Percentiles rank a stretch among this genome's conserved stretches.
Evolutionary conservation across 257 asterid genomes (phyloP).

Genomic region (Solanum appendiculatum): DNA sequence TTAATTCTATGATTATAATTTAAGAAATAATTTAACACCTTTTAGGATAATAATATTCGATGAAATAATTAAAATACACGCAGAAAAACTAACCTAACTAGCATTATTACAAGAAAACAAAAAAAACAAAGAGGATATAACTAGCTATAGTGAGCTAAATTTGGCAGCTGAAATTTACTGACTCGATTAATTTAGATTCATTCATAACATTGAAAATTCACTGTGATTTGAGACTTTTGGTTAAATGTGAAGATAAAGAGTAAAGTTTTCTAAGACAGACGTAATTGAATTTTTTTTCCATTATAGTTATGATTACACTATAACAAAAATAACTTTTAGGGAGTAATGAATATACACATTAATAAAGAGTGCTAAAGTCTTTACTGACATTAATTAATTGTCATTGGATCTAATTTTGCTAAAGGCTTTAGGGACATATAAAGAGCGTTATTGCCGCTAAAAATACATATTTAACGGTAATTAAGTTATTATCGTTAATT

Average conservation of each 20-base stretch:
- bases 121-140: neutral
- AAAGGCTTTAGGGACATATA: too few relatives aligned
- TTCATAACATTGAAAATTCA: neutral
- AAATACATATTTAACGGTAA: too few relatives aligned
- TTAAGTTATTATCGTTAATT: too few relatives aligned
- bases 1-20: neutral
- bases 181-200: neutral
- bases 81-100: neutral
- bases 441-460: too few relatives aligned
- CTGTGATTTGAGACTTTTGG: neutral
- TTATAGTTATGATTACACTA: too few relatives aligned
- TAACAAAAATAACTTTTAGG: too few relatives aligned
- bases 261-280: accelerated
- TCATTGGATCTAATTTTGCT: too few relatives aligned
- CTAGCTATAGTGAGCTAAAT: neutral
- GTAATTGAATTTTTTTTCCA: too few relatives aligned
- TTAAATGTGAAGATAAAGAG: neutral
- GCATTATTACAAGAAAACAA: neutral
- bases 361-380: too few relatives aligned
- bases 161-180: neutral
- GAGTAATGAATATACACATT: too few relatives aligned
- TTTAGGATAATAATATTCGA: neutral
- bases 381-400: too few relatives aligned
- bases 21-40: neutral
- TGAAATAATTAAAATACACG: neutral